Conservation (phyloP, 331 rosid species). For the Quercus tomentella region DNA sequence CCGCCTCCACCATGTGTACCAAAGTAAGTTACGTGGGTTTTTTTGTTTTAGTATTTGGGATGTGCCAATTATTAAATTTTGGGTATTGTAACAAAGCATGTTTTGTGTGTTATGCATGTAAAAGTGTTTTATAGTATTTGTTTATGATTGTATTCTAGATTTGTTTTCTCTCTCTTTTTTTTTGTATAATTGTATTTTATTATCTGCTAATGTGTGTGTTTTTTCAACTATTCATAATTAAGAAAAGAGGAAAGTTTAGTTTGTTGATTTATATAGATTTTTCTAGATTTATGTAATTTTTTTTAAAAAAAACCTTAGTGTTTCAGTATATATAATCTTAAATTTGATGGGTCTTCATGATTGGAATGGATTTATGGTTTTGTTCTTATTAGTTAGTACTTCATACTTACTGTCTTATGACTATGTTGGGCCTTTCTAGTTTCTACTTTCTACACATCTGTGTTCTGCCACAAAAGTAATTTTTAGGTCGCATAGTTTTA, state of each 20-base stretch:
- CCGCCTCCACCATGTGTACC: neutral
- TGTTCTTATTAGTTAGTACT: neutral
- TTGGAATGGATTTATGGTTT: neutral
- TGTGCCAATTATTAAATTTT: neutral
- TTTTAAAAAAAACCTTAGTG: no score
- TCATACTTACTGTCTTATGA: neutral
- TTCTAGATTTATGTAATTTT: no score
- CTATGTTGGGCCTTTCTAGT: neutral
- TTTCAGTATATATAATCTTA: neutral
- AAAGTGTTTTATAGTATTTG: no score
- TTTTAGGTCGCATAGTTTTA: neutral
- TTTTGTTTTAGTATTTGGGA: neutral
- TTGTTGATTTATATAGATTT: no score
- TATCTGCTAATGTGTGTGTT: no score
- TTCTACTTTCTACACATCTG: neutral
- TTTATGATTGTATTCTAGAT: no score
- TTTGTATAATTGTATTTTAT: no score
- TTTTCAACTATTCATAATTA: no score
- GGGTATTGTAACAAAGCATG: neutral
- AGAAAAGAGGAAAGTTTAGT: no score
- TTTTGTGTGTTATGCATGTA: neutral
- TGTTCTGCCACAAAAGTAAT: neutral
- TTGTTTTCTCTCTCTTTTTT: no score
- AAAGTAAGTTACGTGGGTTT: neutral
- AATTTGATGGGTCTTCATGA: neutral